phyloP scores from a whole-genome alignment of 2,329 filamentous ascomycete genomes.

The Aspergillus melleus region DNA sequence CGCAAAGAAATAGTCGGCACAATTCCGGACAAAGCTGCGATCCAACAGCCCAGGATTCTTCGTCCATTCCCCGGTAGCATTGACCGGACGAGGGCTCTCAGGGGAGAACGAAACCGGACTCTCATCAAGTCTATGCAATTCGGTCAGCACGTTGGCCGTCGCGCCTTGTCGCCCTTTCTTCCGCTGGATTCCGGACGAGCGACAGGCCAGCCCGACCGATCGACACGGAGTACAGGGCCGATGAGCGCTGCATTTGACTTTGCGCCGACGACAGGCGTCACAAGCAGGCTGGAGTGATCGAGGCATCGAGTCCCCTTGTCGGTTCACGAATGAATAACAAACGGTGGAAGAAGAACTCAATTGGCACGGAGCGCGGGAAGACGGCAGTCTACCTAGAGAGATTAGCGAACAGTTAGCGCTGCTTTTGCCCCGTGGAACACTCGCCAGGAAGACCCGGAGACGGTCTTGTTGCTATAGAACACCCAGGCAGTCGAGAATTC shows the following conservation, averaged over 20 bases:
- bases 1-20: slow-evolving; percentile 23
- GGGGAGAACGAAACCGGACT: background rate
- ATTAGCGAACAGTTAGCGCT: too few species aligned
- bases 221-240: slow-evolving; percentile 21
- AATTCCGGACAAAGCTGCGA: slow-evolving; percentile 11
- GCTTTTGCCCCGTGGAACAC: too few species aligned
- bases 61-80: background rate
- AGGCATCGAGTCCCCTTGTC: background rate
- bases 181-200: slow-evolving; percentile 13
- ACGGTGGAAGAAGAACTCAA: too few species aligned
- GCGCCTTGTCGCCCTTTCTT: slow-evolving; percentile 25
- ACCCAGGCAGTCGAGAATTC: too few species aligned
- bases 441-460: too few species aligned
- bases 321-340: too few species aligned
- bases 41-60: slow-evolving; percentile 10
- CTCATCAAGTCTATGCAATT: slow-evolving; percentile 15
- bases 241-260: slow-evolving; percentile 21
- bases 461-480: too few species aligned
- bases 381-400: too few species aligned
- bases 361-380: too few species aligned
- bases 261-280: slow-evolving; percentile 27
- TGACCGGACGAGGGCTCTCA: background rate
- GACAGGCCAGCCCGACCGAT: slow-evolving; percentile 18
- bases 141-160: slow-evolving; percentile 22
- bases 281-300: slow-evolving; percentile 19